Evolutionary conservation across 1,284 basidiomycete species (phyloP).

Genomic region (Uromyces viciae-fabae): DNA sequence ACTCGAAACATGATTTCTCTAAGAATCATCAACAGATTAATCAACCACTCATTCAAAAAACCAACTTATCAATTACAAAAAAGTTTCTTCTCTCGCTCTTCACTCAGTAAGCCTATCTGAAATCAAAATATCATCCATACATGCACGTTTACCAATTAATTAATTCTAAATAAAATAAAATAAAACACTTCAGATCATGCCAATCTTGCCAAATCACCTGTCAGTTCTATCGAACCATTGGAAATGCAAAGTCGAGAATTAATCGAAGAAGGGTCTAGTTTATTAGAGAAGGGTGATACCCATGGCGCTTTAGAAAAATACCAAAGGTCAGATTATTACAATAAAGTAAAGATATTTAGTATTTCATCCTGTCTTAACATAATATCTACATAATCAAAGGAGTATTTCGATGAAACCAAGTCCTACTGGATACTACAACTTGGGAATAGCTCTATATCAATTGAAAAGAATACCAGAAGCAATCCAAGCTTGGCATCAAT

Average conservation of each 20-base stretch:
- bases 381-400: not conserved
- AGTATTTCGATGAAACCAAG: constrained; percentile 25
- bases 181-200: not conserved
- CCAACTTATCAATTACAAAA: too few species aligned
- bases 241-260: constrained; percentile 31
- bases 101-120: not conserved
- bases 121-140: not conserved
- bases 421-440: constrained; percentile 35
- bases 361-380: not conserved
- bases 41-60: not conserved
- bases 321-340: constrained; percentile 3
- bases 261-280: constrained; percentile 24
- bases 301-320: constrained; percentile 30
- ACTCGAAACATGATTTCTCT: too few species aligned
- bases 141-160: not conserved
- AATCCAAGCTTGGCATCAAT: constrained; percentile 21
- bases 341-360: not conserved
- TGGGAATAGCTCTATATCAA: constrained; percentile 36
- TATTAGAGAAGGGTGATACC: constrained; percentile 37
- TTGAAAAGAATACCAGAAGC: constrained; percentile 34
- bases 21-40: not conserved
- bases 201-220: constrained; percentile 12
- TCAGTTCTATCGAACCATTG: constrained; percentile 27
- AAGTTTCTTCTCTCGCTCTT: not conserved
- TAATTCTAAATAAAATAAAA: not conserved